Base-by-base conservation (phyloP, 257 asterid species). In the Solanum habrochaites region DNA sequence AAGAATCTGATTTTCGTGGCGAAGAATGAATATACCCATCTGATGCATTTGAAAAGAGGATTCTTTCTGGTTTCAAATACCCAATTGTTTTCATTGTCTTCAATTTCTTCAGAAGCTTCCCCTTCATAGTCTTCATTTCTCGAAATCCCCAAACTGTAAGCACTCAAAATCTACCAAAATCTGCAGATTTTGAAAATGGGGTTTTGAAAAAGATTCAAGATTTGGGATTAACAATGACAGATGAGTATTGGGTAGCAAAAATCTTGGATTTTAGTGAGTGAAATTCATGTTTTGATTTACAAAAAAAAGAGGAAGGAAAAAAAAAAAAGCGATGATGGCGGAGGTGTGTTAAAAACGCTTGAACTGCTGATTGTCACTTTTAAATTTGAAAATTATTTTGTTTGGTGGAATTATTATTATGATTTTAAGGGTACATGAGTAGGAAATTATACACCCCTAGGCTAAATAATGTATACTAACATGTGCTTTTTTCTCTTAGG, bases 51-150 rank as follows among this genome's bases (percentile, higher is more conserved):
- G 89, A 93, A 70, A 92, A 96, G 27, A 95, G 95, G 31, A 94
- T 86, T 72, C 93, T 92, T 45, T 97, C 98, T 12, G 98, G 96
- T 67, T 93, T 94, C 86, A 93, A 52, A 86, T 94, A 93, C 82
- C 96, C 96, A 31, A 96, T 94, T 15, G 95, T 12, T 84, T 97
- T 97, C 62, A 97, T 87, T 13, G 99, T 96, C 91, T 92, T 92
- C 88, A 97, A 87, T 85, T 93, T 96, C 93, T 94, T 97, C 60
- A 97, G 84, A 7, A 96, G 90, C 91, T 93, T 97, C 20, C 99
- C 98, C 88, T 95, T 97, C 91, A 97, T 91, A 58, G 90, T 90
- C 91, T 90, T 95, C 99, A 96, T 97, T 86, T 85, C 73, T 74
- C 37, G 69, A 81, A 49, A 80, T 21, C 31, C 71, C 31, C 23